A percentile compares a stretch with the other conserved stretches of the same genome.
These are phyloP conservation scores for Plasmodium gallinaceum DNA, from an alignment of 169 alveolate genomes.

Conservation along the genomic window DNA sequence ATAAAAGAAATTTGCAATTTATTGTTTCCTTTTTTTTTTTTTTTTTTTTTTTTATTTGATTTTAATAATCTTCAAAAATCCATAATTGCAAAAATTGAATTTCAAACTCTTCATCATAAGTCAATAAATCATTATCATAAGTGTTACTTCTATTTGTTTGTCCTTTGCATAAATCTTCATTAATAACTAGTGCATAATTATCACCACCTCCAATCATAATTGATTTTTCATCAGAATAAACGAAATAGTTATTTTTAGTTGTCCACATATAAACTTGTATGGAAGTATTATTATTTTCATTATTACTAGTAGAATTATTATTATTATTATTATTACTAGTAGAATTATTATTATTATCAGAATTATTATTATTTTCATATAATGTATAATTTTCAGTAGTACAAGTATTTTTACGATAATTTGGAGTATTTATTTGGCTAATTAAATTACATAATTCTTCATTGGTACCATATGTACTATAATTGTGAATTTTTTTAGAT, in stretches of 20 bases:
- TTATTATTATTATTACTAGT: not conserved
- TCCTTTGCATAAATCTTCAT: slow-evolving; percentile 83
- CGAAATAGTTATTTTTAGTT: slow-evolving; percentile 81
- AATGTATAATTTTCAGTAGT: not conserved
- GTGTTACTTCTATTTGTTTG: slow-evolving; percentile 82
- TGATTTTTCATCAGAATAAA: slow-evolving; percentile 82
- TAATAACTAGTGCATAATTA: slow-evolving; percentile 82
- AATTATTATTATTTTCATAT: slow-evolving; percentile 5
- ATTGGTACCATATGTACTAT: not conserved
- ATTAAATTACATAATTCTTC: not conserved
- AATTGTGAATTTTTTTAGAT: slow-evolving; percentile 1
- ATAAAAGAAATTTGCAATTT: not conserved
- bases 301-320: no score
- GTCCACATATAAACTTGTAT: slow-evolving; percentile 86
- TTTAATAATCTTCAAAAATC: slow-evolving; percentile 69
- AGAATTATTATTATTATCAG: slow-evolving; percentile 1
- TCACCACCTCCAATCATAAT: slow-evolving; percentile 89
- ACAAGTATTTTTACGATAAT: not conserved
- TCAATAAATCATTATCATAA: slow-evolving; percentile 78
- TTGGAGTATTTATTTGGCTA: not conserved
- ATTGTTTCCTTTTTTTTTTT: not conserved
- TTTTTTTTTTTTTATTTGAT: not conserved
- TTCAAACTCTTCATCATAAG: slow-evolving; percentile 75
- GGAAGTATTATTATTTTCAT: not conserved
- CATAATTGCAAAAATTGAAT: slow-evolving; percentile 74